phyloP scores from a whole-genome alignment of 1,284 basidiomycete genomes.

The Microstroma glucosiphilum region DNA sequence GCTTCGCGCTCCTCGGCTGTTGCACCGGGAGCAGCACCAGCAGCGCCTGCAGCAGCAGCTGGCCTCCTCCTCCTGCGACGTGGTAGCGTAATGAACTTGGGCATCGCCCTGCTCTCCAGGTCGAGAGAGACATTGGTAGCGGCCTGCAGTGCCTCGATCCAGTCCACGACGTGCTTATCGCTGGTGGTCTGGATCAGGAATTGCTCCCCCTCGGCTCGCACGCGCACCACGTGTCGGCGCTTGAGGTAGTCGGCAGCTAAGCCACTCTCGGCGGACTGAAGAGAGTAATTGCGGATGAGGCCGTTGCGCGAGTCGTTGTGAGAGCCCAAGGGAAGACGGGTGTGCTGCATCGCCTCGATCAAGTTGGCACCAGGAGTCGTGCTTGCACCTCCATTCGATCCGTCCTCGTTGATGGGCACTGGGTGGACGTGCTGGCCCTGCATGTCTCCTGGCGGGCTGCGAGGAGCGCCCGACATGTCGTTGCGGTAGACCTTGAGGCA shows the following conservation, averaged over 20 bases:
- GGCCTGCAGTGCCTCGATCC: conserved; percentile 95
- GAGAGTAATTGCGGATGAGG: conserved; percentile 63
- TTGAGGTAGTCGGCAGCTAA: conserved; percentile 92
- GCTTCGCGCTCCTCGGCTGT: conserved; percentile 27
- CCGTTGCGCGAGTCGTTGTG: conserved; percentile 15
- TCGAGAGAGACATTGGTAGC: conserved; percentile 88
- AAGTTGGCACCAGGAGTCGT: conserved; percentile 3
- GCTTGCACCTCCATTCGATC: conserved; percentile 7
- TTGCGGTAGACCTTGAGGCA: conserved; percentile 75
- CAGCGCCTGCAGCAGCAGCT: not conserved
- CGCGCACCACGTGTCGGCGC: conserved; percentile 86
- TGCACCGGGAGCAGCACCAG: not conserved
- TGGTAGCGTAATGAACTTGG: conserved; percentile 49
- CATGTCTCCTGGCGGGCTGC: conserved; percentile 48
- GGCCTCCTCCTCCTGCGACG: conserved; percentile 37
- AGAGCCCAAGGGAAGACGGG: not conserved
- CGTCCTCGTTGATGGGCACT: conserved; percentile 38
- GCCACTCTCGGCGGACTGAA: conserved; percentile 86
- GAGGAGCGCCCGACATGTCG: conserved; percentile 21
- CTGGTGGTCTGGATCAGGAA: conserved; percentile 86
- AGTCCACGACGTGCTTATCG: conserved; percentile 78
- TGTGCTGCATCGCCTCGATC: conserved; percentile 6
- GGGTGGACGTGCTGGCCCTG: conserved; percentile 36
- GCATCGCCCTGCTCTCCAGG: conserved; percentile 68
- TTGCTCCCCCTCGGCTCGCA: conserved; percentile 89